These are phyloP conservation scores for Tilletiopsis washingtonensis DNA, from an alignment of 1,284 basidiomycete genomes.

Conservation along the genomic window DNA sequence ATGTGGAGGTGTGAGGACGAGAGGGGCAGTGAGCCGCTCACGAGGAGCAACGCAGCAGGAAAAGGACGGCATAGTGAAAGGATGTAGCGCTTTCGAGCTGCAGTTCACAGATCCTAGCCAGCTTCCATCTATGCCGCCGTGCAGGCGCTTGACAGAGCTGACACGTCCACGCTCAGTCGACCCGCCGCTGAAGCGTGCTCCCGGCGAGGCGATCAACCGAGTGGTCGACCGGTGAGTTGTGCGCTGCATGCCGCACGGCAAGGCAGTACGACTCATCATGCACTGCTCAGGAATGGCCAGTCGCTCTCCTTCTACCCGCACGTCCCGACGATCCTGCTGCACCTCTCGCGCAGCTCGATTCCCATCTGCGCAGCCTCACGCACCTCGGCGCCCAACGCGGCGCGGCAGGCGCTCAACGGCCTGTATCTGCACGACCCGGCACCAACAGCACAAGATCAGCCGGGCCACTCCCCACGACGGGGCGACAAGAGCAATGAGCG, in stretches of 20 bases:
- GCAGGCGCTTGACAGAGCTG: background rate
- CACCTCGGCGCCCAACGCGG: conserved; percentile 32
- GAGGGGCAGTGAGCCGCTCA: no score
- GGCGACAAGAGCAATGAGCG: background rate
- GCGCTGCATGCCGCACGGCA: background rate
- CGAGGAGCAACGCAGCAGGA: no score
- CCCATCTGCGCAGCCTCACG: conserved; percentile 32
- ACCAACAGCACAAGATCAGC: background rate
- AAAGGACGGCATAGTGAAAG: no score
- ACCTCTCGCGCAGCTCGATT: conserved; percentile 15
- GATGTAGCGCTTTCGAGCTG: no score
- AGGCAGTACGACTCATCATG: background rate
- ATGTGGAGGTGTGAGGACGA: no score
- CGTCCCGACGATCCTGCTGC: conserved; percentile 36
- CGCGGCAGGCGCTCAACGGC: conserved; percentile 34
- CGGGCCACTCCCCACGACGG: background rate
- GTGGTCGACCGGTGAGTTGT: conserved; percentile 23
- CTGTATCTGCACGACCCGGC: conserved; percentile 22
- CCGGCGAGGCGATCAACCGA: conserved; percentile 21
- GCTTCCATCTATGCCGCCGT: no score
- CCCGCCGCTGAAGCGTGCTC: conserved; percentile 21
- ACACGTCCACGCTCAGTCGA: conserved; percentile 12
- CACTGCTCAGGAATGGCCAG: conserved; percentile 13
- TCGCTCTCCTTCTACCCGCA: conserved; percentile 33
- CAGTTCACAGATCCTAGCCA: no score